A percentile compares a stretch with the other conserved stretches of the same genome.
phyloP scores from a whole-genome alignment of 1,284 basidiomycete species.

The Anthracocystis setariae region DNA sequence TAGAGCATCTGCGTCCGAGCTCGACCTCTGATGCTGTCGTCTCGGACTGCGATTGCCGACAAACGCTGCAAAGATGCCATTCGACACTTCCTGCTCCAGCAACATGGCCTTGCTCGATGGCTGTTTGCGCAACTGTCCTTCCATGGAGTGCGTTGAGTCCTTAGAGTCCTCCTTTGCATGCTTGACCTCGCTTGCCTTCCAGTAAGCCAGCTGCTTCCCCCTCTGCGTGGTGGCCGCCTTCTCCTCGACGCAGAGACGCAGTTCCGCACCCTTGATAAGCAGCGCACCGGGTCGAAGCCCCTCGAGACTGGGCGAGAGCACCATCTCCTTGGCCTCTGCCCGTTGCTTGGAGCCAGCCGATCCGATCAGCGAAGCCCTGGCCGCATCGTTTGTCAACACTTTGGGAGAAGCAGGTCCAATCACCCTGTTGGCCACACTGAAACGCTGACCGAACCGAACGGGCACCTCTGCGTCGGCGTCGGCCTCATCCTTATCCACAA shows the following conservation, averaged over 20 bases:
- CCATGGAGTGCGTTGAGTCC: neutral
- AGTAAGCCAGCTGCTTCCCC: constrained; percentile 12
- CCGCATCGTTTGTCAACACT: neutral
- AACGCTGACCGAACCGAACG: constrained; percentile 36
- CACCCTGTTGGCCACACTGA: constrained; percentile 10
- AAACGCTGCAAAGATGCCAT: constrained; percentile 42
- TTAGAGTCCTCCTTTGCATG: constrained; percentile 1
- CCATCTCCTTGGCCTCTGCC: constrained; percentile 1
- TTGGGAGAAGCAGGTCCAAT: neutral
- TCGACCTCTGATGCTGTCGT: constrained; percentile 22
- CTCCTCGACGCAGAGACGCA: constrained; percentile 29
- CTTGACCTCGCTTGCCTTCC: constrained; percentile 39
- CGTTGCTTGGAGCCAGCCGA: neutral
- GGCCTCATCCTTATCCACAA: no score
- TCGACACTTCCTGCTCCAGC: constrained; percentile 36
- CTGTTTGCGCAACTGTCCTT: constrained; percentile 20
- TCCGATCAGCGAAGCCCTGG: neutral
- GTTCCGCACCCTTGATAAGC: constrained; percentile 17
- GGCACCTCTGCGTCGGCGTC: constrained; percentile 33
- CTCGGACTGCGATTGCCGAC: constrained; percentile 45
- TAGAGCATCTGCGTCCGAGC: constrained; percentile 3
- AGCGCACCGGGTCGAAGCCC: constrained; percentile 16
- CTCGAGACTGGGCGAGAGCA: constrained; percentile 19
- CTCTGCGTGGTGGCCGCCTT: neutral
- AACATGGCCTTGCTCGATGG: constrained; percentile 34